Percentiles rank a stretch among this genome's conserved stretches.
phyloP scores from a whole-genome alignment of 2,329 filamentous ascomycete species.

The Decorospora gaudefroyi region DNA sequence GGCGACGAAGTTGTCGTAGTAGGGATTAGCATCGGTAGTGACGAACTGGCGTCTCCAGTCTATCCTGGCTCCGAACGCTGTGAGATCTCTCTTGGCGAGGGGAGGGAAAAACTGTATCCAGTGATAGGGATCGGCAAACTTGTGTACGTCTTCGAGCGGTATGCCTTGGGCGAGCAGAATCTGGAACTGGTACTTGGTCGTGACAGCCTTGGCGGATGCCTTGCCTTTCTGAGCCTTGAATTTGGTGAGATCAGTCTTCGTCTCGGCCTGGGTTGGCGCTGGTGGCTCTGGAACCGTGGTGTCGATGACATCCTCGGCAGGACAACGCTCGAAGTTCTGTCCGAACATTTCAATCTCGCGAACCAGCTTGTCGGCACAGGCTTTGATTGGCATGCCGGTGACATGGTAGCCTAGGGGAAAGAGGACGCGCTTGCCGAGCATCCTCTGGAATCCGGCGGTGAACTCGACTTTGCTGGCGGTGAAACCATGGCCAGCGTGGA shows the following conservation, averaged over 20 bases:
- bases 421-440: conserved; percentile 84
- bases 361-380: conserved; percentile 91
- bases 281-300: conserved; percentile 57
- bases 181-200: conserved; percentile 94
- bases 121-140: conserved; percentile 86
- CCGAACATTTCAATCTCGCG: conserved; percentile 90
- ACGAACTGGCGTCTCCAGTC: conserved; percentile 94
- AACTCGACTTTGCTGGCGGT: conserved; percentile 94
- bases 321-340: conserved; percentile 77
- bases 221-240: conserved; percentile 81
- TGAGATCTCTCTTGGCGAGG: conserved; percentile 77
- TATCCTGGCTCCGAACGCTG: conserved; percentile 80
- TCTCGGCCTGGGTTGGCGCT: conserved; percentile 64
- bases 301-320: conserved; percentile 44
- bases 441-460: conserved; percentile 79
- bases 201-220: conserved; percentile 83
- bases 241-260: conserved; percentile 84
- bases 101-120: conserved; percentile 93
- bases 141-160: conserved; percentile 84
- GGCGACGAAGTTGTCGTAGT: conserved; percentile 91
- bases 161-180: conserved; percentile 94
- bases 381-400: conserved; percentile 93
- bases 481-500: conserved; percentile 92
- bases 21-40: conserved; percentile 94
- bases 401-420: conserved; percentile 96